These are phyloP conservation scores for Thelonectria blattea DNA, from an alignment of 2,329 filamentous ascomycete species.

Conservation along the genomic window DNA sequence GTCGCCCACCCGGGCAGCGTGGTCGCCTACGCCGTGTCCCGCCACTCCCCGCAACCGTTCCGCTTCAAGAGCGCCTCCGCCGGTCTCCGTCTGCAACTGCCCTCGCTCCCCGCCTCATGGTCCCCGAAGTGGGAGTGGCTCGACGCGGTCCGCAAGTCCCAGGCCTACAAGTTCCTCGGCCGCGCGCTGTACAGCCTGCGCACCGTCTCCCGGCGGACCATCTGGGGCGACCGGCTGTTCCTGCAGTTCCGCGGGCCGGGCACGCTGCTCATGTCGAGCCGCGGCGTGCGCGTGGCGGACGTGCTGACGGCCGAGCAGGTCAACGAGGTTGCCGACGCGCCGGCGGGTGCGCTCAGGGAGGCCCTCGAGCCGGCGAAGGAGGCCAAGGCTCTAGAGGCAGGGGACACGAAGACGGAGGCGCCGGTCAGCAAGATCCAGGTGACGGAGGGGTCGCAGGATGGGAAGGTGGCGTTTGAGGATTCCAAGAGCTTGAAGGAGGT, in stretches of 20 bases:
- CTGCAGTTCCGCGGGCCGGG: conserved; percentile 86
- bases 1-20: conserved; percentile 91
- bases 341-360: conserved; percentile 71
- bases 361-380: conserved; percentile 58
- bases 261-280: conserved; percentile 86
- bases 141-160: conserved; percentile 71
- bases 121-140: conserved; percentile 77
- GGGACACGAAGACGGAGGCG: conserved; percentile 28
- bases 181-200: conserved; percentile 71
- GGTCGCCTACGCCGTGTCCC: conserved; percentile 83
- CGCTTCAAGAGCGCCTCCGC: conserved; percentile 82
- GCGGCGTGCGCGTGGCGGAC: conserved; percentile 80
- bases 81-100: conserved; percentile 75
- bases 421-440: conserved; percentile 54
- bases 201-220: conserved; percentile 78
- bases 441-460: conserved; percentile 63
- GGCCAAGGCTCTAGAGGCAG: conserved; percentile 36
- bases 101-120: conserved; percentile 63
- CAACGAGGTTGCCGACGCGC: conserved; percentile 86
- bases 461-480: conserved; percentile 71
- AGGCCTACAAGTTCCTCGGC: conserved; percentile 73
- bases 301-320: conserved; percentile 79
- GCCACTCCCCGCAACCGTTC: conserved; percentile 79
- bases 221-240: conserved; percentile 95
- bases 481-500: conserved; percentile 64